Base-by-base conservation (phyloP, 208 protist species). In the Acanthamoeba castellanii region DNA sequence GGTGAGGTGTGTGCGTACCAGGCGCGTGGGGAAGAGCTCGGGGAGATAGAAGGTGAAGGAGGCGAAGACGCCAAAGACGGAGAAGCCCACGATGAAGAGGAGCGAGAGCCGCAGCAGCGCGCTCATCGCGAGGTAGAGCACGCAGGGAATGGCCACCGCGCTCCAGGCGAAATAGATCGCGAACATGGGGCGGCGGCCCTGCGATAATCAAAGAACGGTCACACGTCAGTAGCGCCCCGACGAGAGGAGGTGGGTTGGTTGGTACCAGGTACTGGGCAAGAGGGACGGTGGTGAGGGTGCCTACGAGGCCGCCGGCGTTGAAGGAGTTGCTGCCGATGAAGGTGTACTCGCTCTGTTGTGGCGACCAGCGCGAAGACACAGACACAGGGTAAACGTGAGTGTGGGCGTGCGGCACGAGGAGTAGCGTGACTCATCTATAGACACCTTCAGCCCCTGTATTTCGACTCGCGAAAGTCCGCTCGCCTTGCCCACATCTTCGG, bases 31-130 rank as follows among this genome's bases (percentile, higher is more conserved):
- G 32, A 76, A 92, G 87, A 92, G 87, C 30, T 92, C 87, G 42
- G 87, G 87, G 18, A 92, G 66, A 22, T 92, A 92, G 59, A 92
- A 92, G 30, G 87, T 92, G 87, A 92, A 92, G 8, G 87, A 52
- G 16, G 59, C 87, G 32, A 92, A 92, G 22, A 92, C 59, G 37
- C 87, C 87, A 76, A 92, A 92, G 87, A 92, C 87, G n/a, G 61
- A 52, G 37, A 92, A 92, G 59, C 87, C 87, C 7, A 92, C 61
- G 13, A 92, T 32, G 45, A 25, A 68, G 27, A 92, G 59, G 25
- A 92, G 52, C 0, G 87, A 70, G 13, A 92, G 87, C 59, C 87
- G 52, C 37, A 92, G 42, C 37, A 52, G n/a, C 5, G 87, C 61
- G 57, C 42, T 34, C 87, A 92, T 92, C 3, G 22, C 20, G 2